These are phyloP conservation scores for Ambrosia artemisiifolia DNA, from an alignment of 129 eudicot species.

Conservation along the genomic window DNA sequence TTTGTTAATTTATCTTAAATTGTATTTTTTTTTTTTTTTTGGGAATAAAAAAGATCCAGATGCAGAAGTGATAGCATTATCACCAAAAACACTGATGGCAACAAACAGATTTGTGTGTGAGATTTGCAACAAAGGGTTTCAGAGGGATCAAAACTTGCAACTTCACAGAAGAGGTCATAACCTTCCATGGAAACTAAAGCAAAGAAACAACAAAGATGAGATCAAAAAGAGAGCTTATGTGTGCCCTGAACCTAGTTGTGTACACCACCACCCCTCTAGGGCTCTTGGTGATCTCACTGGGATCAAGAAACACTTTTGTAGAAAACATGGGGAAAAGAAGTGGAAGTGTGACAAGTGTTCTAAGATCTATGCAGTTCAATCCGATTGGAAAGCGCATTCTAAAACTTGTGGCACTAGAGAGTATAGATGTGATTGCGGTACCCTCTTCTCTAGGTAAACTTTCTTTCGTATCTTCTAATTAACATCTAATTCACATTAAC, in stretches of 20 bases:
- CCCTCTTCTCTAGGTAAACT: conserved; percentile 79
- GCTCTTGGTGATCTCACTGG: conserved; percentile 95
- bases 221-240: conserved; percentile 72
- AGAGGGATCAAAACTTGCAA: conserved; percentile 85
- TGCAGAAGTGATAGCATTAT: conserved; percentile 87
- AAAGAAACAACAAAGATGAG: conserved; percentile 53
- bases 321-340: conserved; percentile 92
- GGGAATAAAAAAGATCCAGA: conserved; percentile 54
- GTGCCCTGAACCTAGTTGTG: conserved; percentile 80
- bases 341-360: conserved; percentile 91
- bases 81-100: conserved; percentile 76
- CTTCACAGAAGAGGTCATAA: conserved; percentile 94
- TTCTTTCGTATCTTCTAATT: not conserved
- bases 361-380: conserved; percentile 90
- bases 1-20: not conserved
- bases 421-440: conserved; percentile 94
- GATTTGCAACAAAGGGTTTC: conserved; percentile 96
- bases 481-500: too few species aligned
- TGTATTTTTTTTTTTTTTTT: not conserved
- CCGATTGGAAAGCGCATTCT: conserved; percentile 94
- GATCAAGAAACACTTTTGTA: conserved; percentile 81
- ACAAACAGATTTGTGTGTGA: conserved; percentile 92
- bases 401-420: conserved; percentile 92
- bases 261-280: conserved; percentile 85
- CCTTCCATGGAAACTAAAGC: conserved; percentile 91